Evolutionary conservation across 2,329 filamentous ascomycete species (phyloP), one percentile per base, ranked within the genome.

Genomic region (Verticillium zaregamsianum): DNA sequence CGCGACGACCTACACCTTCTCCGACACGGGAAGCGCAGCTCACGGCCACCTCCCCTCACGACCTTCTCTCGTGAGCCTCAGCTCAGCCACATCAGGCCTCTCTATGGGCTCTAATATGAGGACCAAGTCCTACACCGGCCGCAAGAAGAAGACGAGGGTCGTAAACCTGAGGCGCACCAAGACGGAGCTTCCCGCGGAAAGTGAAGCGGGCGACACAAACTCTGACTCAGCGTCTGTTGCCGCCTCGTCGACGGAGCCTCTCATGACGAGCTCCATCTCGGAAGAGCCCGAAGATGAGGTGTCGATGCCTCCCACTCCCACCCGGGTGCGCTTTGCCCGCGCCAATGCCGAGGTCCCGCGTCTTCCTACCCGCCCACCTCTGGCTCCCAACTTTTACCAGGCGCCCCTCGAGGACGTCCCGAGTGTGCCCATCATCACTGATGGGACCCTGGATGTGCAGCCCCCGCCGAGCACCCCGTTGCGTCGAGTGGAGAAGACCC

Each of bases 61-160:
- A 25, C 88, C 90, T 14, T 90, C 89, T 1, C 72, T 92, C 28
- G 77, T 83, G 2, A 90, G 82, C 71, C 73, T 88, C 63, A 80
- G 83, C 63, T 88, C 90, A 0, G 82, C 84, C 40, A 81, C 83
- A 1, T 83, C 83, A 5, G 87, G 88, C 1, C 75, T 90, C n/a
- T 83, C 84, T 15, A 79, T 92, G 9, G 87, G 88, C 23, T 80
- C 85, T 3, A 82, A 82, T 59, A 80, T 85, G 57, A 77, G 83
- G 67, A 78, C 83, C 54, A 85, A 90, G 66, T 78, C 87, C 3
- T 83, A 86, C 64, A 81, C 82, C 25, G 82, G 86, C 37, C 86
- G 90, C 60, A 94, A 91, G 78, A 91, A 91, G 80, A 96, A 94
- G 83, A 92, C 86, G 62, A 83, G 92, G 23, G 88, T 96, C 15